Base-by-base conservation (phyloP, 257 asterid species). In the Petunia secreta region DNA sequence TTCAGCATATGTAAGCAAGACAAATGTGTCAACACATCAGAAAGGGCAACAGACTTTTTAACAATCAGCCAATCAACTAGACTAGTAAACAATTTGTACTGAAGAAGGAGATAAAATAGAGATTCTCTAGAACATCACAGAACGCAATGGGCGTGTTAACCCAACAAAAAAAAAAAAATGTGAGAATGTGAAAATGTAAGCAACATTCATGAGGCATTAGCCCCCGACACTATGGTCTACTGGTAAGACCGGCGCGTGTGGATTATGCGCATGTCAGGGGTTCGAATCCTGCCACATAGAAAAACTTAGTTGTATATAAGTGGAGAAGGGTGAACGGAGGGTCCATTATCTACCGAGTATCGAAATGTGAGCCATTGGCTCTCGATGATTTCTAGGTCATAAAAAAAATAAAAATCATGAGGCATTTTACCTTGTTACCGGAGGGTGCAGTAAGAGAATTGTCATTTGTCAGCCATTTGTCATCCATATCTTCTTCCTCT, bases 401-500 rank as follows among this genome's bases (percentile, higher is more conserved):
- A 65, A 65, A 43, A 65, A 36, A 34, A 2, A 36, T 65, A 65
- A 37, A n/a, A 65, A 59, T 59, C 34, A n/a, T 7, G 68, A 66
- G 75, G 48, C 44, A 66, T 71, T 25, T 55, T 63, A 93, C 98
- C 96, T 87, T 85, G 71, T 81, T 85, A 14, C 79, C 88, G 48
- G 68, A 67, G 52, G 75, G 79, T 60, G 82, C 82, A 60, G 83
- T 85, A 79, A 86, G 81, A 65, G 88, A 87, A 75, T 82, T 63
- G 8, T 75, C 50, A 37, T 80, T 82, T 74, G 78, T 77, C 16
- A 80, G 38, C 89, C 84, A 82, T 15, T 87, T 89, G 60, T 59
- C 75, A 64, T 86, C 88, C 85, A 84, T 50, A 65, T 81, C 92
- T 80, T 91, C 92, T 68, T 90, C 97, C 66, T 91, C 98, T 82